Evolutionary conservation across 495 filamentous ascomycete species (phyloP), one percentile per base, ranked within the genome.

Genomic region (Hypoxylon trugodes): DNA sequence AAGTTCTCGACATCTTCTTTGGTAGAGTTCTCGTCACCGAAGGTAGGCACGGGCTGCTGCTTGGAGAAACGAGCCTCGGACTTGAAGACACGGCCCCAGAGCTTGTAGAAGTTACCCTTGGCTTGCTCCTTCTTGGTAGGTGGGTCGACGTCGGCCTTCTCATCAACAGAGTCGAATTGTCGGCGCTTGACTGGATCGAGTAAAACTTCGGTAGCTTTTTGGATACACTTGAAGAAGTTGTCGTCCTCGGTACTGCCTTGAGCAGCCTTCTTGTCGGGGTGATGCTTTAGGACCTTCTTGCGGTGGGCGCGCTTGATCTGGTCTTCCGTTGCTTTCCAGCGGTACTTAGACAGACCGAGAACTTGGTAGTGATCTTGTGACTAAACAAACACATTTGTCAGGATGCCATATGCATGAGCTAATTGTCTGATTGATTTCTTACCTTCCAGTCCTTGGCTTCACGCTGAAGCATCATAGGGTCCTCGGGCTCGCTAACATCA

Each of bases 401-500:
- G 42, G 12, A 3, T 1, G 32, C 40, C 16, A 4, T 24, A 16
- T 3, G 7, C 13, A 3, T 2, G 41, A 12, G 18, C 9, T 25
- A 55, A 28, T 18, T 24, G 33, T 45, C 28, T 18, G 12, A 19
- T 8, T 16, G 25, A 47, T 36, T 1, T 54, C 79, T 56, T 77
- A 93, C 93, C 90, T 98, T 98, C 95, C 95, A 98, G 83, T 98
- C 95, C 82, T 98, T 98, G 59, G 95, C 92, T 66, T 98, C 93
- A 22, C 93, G 86, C 68, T 87, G 80, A 10, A 98, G 87, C 86
- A 97, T 90, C 81, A 95, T 82, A 46, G 90, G 87, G 69, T 96
- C 91, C 77, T 98, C 95, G 32, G 88, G 79, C 79, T 98, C 95
- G 79, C 90, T 93, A 76, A 95, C 93, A 51, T 97, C 92, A 66